Conservation (phyloP, 768 basidiomycete genomes). For the Tulasnella calospora region DNA sequence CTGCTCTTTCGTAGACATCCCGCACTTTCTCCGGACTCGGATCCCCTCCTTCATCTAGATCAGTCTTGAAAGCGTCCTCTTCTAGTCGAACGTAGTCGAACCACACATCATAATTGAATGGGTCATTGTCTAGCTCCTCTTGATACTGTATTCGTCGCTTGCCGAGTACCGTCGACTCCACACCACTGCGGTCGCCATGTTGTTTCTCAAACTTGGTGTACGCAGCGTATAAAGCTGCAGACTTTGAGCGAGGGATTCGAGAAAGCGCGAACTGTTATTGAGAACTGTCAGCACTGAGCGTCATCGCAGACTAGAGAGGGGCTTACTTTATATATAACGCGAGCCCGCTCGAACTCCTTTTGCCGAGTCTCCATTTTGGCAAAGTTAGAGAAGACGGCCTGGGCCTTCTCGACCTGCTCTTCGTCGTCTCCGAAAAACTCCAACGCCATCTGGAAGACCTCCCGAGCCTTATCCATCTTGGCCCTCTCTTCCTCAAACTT, state of each 20-base stretch:
- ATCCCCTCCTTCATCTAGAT: constrained; percentile 65
- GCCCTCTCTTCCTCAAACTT: constrained; percentile 60
- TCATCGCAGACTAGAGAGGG: not conserved
- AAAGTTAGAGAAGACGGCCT: constrained; percentile 87
- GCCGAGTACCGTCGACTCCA: constrained; percentile 91
- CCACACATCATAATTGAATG: constrained; percentile 96
- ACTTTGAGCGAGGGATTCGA: constrained; percentile 88
- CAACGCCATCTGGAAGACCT: constrained; percentile 86
- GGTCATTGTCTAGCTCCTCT: constrained; percentile 87
- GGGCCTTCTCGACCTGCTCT: constrained; percentile 82
- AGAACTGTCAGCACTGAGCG: not conserved
- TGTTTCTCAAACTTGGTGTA: constrained; percentile 99
- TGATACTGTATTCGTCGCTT: constrained; percentile 99
- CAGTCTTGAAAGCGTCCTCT: constrained; percentile 75
- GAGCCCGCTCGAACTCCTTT: constrained; percentile 94
- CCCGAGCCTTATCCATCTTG: constrained; percentile 64
- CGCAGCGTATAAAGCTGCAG: constrained; percentile 76
- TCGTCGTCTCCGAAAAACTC: constrained; percentile 86
- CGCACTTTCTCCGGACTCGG: constrained; percentile 63
- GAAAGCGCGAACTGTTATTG: constrained; percentile 79
- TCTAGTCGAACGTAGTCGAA: constrained; percentile 94
- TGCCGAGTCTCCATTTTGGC: constrained; percentile 95
- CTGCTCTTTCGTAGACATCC: constrained; percentile 93
- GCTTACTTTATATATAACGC: constrained; percentile 92
- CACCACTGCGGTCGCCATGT: constrained; percentile 78